Evolutionary conservation across 73 alveolate species (phyloP).

Genomic region (Effrenium voratum): DNA sequence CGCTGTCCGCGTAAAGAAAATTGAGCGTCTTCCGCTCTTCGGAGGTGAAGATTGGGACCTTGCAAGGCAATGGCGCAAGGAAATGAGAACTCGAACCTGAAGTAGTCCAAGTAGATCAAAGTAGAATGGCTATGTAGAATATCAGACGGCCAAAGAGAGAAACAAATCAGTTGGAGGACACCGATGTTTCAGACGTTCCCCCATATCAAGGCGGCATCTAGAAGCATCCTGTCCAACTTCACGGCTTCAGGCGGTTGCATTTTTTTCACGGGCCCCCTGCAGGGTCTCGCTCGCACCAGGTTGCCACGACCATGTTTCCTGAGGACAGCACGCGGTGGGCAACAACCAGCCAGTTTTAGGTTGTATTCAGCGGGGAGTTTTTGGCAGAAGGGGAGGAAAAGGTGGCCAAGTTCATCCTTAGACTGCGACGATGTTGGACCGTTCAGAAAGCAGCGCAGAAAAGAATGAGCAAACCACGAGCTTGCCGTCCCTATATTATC

Average conservation of each 20-base stretch:
- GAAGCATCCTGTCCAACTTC: not conserved
- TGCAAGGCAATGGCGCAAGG: not conserved
- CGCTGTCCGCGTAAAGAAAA: conserved; percentile 71
- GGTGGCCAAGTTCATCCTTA: too few species aligned
- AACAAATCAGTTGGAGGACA: too few species aligned
- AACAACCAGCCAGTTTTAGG: not conserved
- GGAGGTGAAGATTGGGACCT: conserved; percentile 79
- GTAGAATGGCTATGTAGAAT: too few species aligned
- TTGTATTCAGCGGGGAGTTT: not conserved
- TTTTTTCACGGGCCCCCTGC: not conserved
- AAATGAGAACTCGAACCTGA: not conserved
- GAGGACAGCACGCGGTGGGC: not conserved
- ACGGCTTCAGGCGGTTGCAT: not conserved
- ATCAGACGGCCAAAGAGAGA: too few species aligned
- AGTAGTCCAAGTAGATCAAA: too few species aligned
- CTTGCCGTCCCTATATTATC: too few species aligned
- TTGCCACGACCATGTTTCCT: conserved; percentile 92
- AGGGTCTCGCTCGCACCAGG: conserved; percentile 92
- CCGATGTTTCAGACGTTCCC: too few species aligned
- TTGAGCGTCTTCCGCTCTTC: conserved; percentile 86
- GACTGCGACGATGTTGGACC: too few species aligned
- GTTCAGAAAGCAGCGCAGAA: too few species aligned
- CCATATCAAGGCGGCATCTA: too few species aligned
- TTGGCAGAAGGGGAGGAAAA: not conserved
- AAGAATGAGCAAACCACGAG: too few species aligned